Evolutionary conservation across 129 eudicot species (phyloP).

Genomic region (Tanacetum coccineum): DNA sequence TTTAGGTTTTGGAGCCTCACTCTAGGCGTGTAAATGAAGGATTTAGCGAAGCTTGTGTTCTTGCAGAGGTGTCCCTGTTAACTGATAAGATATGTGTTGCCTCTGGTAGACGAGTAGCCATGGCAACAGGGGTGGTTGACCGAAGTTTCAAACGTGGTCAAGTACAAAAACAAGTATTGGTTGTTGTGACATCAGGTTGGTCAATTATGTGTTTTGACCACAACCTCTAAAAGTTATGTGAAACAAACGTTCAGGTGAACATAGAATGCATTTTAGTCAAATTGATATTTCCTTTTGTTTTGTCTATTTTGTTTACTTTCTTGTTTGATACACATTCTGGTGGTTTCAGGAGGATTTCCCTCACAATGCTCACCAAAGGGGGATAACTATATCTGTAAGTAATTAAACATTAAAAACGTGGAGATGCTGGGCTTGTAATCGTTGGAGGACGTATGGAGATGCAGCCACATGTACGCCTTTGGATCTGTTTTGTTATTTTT

Average conservation of each 20-base stretch:
- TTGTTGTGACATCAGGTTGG: slow-evolving; percentile 96
- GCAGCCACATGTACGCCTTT: slow-evolving; percentile 83
- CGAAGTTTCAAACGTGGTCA: slow-evolving; percentile 58
- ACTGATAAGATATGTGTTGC: slow-evolving; percentile 87
- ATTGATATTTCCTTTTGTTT: not conserved
- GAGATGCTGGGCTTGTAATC: slow-evolving; percentile 87
- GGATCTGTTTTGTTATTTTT: slow-evolving; percentile 4
- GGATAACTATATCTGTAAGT: slow-evolving; percentile 77
- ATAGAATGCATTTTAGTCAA: not conserved
- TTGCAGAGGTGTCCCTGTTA: slow-evolving; percentile 71
- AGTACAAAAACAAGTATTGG: slow-evolving; percentile 82
- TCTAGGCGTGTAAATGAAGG: slow-evolving; percentile 90
- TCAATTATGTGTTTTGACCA: no score
- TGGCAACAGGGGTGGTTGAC: slow-evolving; percentile 94
- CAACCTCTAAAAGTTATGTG: slow-evolving; percentile 92
- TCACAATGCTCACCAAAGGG: slow-evolving; percentile 92
- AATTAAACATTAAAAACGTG: slow-evolving; percentile 85
- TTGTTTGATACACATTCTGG: slow-evolving; percentile 8
- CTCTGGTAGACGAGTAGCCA: slow-evolving; percentile 95
- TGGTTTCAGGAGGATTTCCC: slow-evolving; percentile 77
- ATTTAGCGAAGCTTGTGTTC: slow-evolving; percentile 82
- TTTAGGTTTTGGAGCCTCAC: slow-evolving; percentile 87
- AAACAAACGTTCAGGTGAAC: slow-evolving; percentile 75
- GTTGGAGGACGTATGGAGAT: slow-evolving; percentile 97
- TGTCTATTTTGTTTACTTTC: not conserved